Percentiles rank a stretch among this genome's conserved stretches.
Evolutionary conservation across 768 basidiomycete species (phyloP).

Genomic region (Kondoa subrosea): DNA sequence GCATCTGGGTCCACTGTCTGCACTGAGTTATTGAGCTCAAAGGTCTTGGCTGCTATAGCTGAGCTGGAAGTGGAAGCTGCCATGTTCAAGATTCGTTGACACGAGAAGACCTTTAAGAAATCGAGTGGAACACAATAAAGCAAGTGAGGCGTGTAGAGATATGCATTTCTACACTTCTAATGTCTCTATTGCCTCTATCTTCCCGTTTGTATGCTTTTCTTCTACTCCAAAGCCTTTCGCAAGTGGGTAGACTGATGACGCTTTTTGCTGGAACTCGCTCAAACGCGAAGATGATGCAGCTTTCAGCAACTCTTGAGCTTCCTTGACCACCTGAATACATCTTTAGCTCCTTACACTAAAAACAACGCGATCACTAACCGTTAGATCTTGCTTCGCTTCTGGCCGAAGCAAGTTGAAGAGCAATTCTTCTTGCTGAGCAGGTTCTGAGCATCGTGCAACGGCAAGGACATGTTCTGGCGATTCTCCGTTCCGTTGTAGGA

Average conservation of each 20-base stretch:
- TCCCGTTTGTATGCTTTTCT: neutral
- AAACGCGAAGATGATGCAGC: neutral
- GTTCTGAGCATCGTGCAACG: neutral
- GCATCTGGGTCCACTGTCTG: slow-evolving; percentile 16
- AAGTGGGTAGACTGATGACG: neutral
- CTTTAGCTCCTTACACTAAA: neutral
- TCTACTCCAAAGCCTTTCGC: neutral
- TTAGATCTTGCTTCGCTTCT: neutral
- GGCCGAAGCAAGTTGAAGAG: neutral
- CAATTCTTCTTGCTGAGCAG: neutral
- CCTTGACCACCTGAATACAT: neutral
- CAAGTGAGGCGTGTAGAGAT: neutral
- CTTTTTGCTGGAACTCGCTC: neutral
- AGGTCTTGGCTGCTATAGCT: slow-evolving; percentile 30
- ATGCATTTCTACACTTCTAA: neutral
- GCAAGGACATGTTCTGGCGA: slow-evolving; percentile 4
- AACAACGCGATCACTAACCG: neutral
- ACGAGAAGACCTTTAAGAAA: neutral
- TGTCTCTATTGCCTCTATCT: neutral
- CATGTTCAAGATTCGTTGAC: neutral
- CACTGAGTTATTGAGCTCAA: slow-evolving; percentile 34
- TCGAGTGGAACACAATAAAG: neutral
- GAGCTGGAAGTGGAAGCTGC: slow-evolving; percentile 5
- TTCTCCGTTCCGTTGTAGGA: neutral
- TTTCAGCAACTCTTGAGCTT: neutral